Conservation (phyloP, 371 early-diverging fungal species). For the Mucor plumbeus region DNA sequence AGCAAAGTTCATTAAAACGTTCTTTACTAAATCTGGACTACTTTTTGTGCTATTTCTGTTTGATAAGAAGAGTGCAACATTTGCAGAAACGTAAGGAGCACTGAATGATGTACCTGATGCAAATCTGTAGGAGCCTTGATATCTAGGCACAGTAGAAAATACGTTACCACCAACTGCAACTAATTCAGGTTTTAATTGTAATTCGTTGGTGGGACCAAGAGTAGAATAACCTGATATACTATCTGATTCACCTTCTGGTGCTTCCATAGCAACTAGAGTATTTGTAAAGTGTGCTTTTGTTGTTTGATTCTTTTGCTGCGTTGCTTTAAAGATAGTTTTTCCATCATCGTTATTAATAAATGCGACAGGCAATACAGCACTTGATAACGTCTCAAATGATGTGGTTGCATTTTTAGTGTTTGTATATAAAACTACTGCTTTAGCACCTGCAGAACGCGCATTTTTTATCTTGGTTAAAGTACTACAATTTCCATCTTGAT, state of each 20-base stretch:
- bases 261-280: conserved; percentile 23
- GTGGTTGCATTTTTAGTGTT: conserved; percentile 20
- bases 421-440: conserved; percentile 54
- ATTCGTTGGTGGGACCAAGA: conserved; percentile 50
- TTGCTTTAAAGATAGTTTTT: background rate
- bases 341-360: conserved; percentile 43
- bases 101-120: conserved; percentile 69
- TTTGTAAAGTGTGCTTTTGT: conserved; percentile 28
- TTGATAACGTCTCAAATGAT: background rate
- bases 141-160: conserved; percentile 63
- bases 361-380: conserved; percentile 40
- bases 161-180: conserved; percentile 72
- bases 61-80: conserved; percentile 60
- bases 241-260: conserved; percentile 8
- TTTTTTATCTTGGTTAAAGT: conserved; percentile 44
- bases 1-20: conserved; percentile 39
- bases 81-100: conserved; percentile 71
- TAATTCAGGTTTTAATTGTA: conserved; percentile 61
- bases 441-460: conserved; percentile 52
- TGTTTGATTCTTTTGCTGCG: conserved; percentile 3
- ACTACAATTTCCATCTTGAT: conserved; percentile 51
- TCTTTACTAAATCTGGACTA: conserved; percentile 29
- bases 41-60: conserved; percentile 20
- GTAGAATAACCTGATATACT: conserved; percentile 49
- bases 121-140: conserved; percentile 55